Percentiles rank a stretch among this genome's conserved stretches.
Conservation (phyloP, 176 grass and related monocot genomes). For the Paspalum notatum region DNA sequence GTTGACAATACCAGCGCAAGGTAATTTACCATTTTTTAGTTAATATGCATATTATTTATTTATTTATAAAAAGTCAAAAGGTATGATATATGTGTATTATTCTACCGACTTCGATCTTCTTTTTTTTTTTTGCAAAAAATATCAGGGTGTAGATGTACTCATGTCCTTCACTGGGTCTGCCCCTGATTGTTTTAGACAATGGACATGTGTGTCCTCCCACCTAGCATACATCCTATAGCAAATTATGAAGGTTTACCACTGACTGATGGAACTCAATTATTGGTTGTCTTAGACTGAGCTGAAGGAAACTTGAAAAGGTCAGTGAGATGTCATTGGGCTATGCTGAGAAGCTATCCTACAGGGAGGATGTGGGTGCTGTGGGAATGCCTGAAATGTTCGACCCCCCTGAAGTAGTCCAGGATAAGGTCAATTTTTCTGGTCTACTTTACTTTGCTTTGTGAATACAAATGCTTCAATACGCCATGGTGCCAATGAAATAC, state of each 20-base stretch:
- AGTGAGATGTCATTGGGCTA: constrained; percentile 82
- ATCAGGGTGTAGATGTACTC: no score
- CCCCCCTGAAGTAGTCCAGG: constrained; percentile 57
- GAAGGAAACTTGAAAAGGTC: constrained; percentile 17
- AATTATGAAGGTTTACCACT: not conserved
- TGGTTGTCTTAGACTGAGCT: constrained; percentile 1
- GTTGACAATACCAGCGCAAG: no score
- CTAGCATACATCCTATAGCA: not conserved
- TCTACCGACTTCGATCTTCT: no score
- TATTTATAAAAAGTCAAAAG: no score
- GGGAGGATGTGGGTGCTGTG: constrained; percentile 82
- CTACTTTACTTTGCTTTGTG: not conserved
- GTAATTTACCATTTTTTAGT: no score
- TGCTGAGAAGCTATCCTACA: constrained; percentile 87
- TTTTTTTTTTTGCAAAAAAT: no score
- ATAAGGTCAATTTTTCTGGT: constrained; percentile 53
- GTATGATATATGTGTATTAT: no score
- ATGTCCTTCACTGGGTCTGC: no score
- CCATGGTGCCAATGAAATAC: not conserved
- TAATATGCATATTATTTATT: no score
- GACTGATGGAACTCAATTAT: constrained; percentile 11
- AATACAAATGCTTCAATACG: not conserved
- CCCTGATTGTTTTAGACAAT: no score
- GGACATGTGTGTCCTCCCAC: not conserved
- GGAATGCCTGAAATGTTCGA: constrained; percentile 97